A percentile compares a stretch with the other conserved stretches of the same genome.
Evolutionary conservation across 495 filamentous ascomycete genomes (phyloP).

Genomic region (Hypoxylon lenormandii): DNA sequence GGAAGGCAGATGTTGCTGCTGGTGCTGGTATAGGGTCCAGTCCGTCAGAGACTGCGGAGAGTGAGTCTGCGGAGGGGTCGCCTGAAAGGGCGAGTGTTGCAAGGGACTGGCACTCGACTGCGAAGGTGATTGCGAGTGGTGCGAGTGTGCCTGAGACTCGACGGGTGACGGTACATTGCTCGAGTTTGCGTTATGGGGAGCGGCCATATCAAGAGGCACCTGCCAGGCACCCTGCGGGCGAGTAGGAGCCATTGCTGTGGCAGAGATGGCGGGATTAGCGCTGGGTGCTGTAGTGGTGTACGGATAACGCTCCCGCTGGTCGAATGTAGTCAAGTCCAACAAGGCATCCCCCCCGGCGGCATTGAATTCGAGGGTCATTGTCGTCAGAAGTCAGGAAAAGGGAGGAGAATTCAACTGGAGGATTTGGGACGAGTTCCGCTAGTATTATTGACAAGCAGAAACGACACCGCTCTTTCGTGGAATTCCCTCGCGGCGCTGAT

Average conservation of each 20-base stretch:
- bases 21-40: conserved; percentile 64
- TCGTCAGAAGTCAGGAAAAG: conserved; percentile 55
- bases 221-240: conserved; percentile 58
- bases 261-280: conserved; percentile 56
- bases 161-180: conserved; percentile 59
- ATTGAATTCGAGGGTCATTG: conserved; percentile 70
- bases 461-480: conserved; percentile 57
- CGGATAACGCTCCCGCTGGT: conserved; percentile 66
- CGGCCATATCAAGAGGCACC: conserved; percentile 60
- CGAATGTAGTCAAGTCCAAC: conserved; percentile 66
- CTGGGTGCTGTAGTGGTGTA: conserved; percentile 59
- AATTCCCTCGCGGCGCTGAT: conserved; percentile 46
- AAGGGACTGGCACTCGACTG: conserved; percentile 60
- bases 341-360: conserved; percentile 64
- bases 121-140: conserved; percentile 61
- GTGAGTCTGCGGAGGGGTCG: conserved; percentile 54
- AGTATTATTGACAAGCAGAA: conserved; percentile 54
- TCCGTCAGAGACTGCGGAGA: conserved; percentile 61
- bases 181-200: conserved; percentile 57
- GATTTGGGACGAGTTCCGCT: conserved; percentile 53
- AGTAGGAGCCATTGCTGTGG: conserved; percentile 60
- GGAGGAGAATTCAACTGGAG: conserved; percentile 50
- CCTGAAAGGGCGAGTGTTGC: conserved; percentile 63
- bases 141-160: conserved; percentile 61
- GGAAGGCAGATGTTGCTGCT: conserved; percentile 62